Base-by-base conservation (phyloP, 805 yeast species). In the Wickerhamiella galacta region DNA sequence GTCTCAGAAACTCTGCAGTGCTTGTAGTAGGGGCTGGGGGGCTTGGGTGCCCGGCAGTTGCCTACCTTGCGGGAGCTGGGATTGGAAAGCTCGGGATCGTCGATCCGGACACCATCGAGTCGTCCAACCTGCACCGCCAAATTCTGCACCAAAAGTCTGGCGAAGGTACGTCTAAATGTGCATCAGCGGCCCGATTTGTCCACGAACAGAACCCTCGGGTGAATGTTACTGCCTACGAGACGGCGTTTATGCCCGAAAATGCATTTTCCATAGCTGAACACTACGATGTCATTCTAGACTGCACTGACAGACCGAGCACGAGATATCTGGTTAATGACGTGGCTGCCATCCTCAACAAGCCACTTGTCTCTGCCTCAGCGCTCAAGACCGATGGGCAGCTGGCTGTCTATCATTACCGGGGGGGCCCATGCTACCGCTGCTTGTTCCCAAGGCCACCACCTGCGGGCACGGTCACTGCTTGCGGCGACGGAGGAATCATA, bases 1-100 rank as follows among this genome's bases (percentile, higher is more conserved):
- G 55, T 27, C 53, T 90, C 30, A 74, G 72, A 40, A 42, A 52
- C 0, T 37, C 87, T 2, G 67, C 60, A 32, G 68, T 85, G 0
- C 53, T 87, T 17, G 85, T 90, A 0, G 64, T 90, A 6, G 98
- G 99, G 1, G 95, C 95, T 1, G 99, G 98, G 8, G 99, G 99
- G 0, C 61, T 90, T 5, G 96, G 98, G 0, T 76, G 92, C 43
- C 95, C 98, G 0, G 92, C 92, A 0, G 53, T 87, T 31, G 62
- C 79, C 27, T 90, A 90, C 48, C 55, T 90, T 2, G 73, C 75
- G 0, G 95, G 92, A 0, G 77, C 93, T 0, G 98, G 99, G 4
- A 58, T 87, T 3, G 96, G 62, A 19, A 52, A 57, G 2, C 61
- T 90, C 16, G 95, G 95, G 3, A 77, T 90, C 11, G 75, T 83